phyloP scores from a whole-genome alignment of 495 filamentous ascomycete species.

The Penicillium parvum region DNA sequence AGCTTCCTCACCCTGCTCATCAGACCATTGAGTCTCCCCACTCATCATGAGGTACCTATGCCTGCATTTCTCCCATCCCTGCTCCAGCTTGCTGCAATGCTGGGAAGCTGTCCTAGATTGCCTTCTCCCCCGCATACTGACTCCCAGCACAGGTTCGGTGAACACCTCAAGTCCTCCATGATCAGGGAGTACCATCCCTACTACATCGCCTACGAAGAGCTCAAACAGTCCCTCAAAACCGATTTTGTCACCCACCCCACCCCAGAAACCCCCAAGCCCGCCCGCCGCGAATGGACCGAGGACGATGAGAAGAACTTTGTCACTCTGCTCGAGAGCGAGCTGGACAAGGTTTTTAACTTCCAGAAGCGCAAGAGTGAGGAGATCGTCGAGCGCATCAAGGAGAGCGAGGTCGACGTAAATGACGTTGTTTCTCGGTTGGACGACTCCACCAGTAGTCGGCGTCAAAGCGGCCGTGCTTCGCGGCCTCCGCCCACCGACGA shows the following conservation, averaged over 20 bases:
- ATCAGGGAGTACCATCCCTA: constrained; percentile 94
- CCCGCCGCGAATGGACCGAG: constrained; percentile 74
- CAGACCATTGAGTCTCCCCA: not conserved
- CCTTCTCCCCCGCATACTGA: constrained; percentile 14
- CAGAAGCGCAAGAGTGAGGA: constrained; percentile 94
- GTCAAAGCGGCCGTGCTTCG: constrained; percentile 17
- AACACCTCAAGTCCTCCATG: constrained; percentile 87
- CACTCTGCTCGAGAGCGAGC: constrained; percentile 75
- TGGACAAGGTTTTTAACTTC: constrained; percentile 96
- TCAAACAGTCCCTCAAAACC: constrained; percentile 82
- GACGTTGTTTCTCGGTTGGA: constrained; percentile 76
- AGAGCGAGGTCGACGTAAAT: constrained; percentile 80
- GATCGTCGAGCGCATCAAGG: constrained; percentile 82
- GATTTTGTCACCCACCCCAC: constrained; percentile 55
- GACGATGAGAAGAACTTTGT: constrained; percentile 91
- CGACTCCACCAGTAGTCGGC: constrained; percentile 16
- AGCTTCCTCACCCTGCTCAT: not conserved
- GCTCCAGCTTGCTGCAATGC: not conserved
- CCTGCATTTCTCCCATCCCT: not conserved
- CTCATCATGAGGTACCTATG: constrained; percentile 26
- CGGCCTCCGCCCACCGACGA: constrained; percentile 62
- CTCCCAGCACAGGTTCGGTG: constrained; percentile 77
- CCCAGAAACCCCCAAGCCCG: constrained; percentile 50
- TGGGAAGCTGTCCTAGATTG: not conserved
- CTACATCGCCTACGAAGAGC: constrained; percentile 94